Evolutionary conservation across 805 yeast genomes (phyloP), one percentile per base, ranked within the genome.

Genomic region (Candida hispaniensis): DNA sequence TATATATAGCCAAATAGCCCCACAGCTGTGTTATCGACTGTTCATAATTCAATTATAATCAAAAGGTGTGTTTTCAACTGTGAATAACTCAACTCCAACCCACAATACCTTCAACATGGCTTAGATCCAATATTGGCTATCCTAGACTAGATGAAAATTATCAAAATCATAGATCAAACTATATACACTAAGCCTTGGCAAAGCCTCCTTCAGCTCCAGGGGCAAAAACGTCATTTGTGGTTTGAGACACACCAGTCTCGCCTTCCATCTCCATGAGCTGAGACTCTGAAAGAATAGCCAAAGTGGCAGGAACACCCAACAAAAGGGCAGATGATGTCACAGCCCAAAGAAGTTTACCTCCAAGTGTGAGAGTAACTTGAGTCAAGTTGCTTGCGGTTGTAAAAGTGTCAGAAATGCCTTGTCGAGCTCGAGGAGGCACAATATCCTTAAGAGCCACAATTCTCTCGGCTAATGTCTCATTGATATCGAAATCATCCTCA

Each of bases 261-360:
- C 80, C 83, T 66, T 86, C 96, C 77, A 82, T 71, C 64, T 86
- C 96, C 55, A 77, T 74, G 57, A 86, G 71, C 65, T 88, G 96
- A 56, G 85, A 93, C 64, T 88, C 96, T 42, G 85, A 75, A 18
- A 91, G 67, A 49, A 91, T 80, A 35, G 94, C 78, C 50, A 91
- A 66, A 6, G 94, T 76, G 49, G 82, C 69, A 45, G 99, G 99
- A 29, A 85, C 93, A 56, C 95, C 96, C 49, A 91, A 65, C 44
- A 91, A 69, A 49, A 91, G 63, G 25, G 81, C 75, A 25, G 91
- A 71, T 8, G 97, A 76, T 8, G 95, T 75, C 39, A 82, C 45
- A 42, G 79, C 69, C 97, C 97, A 91, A 47, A 86, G 67, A 23
- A 79, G 63, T 47, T 70, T 69, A 42, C 95, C 95, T 42, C 80